These are phyloP conservation scores for Gentiana macrophylla DNA, from an alignment of 257 asterid species.

Conservation along the genomic window DNA sequence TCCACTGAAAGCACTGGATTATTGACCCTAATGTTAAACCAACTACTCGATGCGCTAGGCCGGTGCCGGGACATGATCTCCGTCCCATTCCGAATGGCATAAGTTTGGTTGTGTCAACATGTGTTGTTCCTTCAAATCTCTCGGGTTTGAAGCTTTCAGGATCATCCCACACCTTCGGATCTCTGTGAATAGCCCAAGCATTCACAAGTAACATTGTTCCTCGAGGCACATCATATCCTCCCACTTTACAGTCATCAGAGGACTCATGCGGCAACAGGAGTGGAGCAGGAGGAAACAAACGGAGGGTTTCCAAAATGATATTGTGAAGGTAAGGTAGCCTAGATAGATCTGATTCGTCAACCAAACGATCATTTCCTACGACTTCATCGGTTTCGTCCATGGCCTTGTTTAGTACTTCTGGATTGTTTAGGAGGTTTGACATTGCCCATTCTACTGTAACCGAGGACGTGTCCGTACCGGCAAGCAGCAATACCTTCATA, in stretches of 20 bases:
- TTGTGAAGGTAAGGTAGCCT: constrained; percentile 42
- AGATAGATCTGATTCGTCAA: constrained; percentile 35
- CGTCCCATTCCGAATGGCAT: constrained; percentile 17
- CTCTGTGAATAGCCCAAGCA: constrained; percentile 14
- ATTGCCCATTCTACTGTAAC: constrained; percentile 5
- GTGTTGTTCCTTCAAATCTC: constrained; percentile 11
- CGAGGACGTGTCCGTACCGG: constrained; percentile 5
- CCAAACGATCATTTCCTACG: background rate
- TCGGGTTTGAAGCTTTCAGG: constrained; percentile 41
- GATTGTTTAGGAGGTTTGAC: background rate
- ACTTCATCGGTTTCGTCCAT: background rate
- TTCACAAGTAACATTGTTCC: background rate
- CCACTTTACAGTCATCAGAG: constrained; percentile 1
- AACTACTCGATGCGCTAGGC: constrained; percentile 3
- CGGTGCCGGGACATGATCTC: constrained; percentile 17
- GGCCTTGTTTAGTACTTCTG: constrained; percentile 1
- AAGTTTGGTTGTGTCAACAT: background rate
- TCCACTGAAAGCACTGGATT: constrained; percentile 13
- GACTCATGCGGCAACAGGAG: background rate
- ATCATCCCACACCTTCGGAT: constrained; percentile 47
- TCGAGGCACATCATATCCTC: constrained; percentile 1
- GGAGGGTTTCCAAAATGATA: constrained; percentile 39
- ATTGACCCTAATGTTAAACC: constrained; percentile 1
- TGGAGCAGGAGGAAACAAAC: constrained; percentile 2
- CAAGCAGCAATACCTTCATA: background rate